phyloP scores from a whole-genome alignment of 2,329 filamentous ascomycete species.

The Nectriaceae sp. region DNA sequence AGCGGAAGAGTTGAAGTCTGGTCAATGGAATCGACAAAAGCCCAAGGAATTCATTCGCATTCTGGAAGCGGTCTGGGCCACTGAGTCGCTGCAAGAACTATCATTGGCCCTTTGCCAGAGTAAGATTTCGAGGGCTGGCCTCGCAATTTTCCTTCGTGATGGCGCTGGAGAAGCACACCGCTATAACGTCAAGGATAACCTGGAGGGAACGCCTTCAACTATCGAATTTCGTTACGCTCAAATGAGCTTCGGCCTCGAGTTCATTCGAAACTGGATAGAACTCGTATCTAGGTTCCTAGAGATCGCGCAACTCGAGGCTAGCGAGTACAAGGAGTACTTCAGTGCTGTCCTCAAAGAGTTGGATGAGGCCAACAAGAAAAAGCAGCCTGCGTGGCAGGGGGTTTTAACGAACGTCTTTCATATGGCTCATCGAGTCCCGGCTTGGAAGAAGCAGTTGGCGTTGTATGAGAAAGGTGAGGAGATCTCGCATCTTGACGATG shows the following conservation, averaged over 20 bases:
- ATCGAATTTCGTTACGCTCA: constrained; percentile 28
- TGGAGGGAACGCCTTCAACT: constrained; percentile 17
- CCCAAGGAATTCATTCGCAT: neutral
- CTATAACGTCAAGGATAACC: neutral
- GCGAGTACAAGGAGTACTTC: constrained; percentile 1
- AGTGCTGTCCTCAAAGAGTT: constrained; percentile 1
- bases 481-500: constrained; percentile 14
- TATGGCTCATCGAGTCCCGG: constrained; percentile 14
- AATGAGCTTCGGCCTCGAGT: constrained; percentile 25
- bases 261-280: constrained; percentile 24
- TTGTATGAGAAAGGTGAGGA: constrained; percentile 10
- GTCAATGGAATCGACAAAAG: constrained; percentile 11
- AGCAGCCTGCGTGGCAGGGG: constrained; percentile 8
- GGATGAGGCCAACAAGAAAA: neutral
- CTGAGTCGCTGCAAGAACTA: constrained; percentile 1
- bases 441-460: constrained; percentile 22
- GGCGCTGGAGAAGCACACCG: neutral
- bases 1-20: neutral
- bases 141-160: constrained; percentile 7
- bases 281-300: constrained; percentile 15
- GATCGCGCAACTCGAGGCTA: constrained; percentile 11
- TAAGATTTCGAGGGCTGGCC: neutral
- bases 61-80: constrained; percentile 14
- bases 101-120: neutral
- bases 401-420: constrained; percentile 11